A percentile compares a stretch with the other conserved stretches of the same genome.
Conservation (phyloP, 73 alveolate species). For the Halteria grandinella region DNA sequence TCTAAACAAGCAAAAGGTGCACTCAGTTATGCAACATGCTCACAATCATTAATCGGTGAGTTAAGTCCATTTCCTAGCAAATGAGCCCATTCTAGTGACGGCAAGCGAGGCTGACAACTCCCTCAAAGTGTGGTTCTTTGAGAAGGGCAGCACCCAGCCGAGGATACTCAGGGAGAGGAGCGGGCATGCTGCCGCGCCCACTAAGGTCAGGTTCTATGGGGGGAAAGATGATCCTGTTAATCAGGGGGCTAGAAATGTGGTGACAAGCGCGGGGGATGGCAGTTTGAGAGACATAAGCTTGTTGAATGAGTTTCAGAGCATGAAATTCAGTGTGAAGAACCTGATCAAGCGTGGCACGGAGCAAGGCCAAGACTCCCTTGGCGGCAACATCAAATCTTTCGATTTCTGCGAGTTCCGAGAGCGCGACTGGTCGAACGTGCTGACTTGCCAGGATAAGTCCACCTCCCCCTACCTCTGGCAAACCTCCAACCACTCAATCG, state of each 20-base stretch:
- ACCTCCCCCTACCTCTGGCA: slow-evolving; percentile 73
- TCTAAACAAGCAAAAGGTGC: slow-evolving; percentile 81
- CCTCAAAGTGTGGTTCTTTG: slow-evolving; percentile 90
- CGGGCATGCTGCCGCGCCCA: slow-evolving; percentile 85
- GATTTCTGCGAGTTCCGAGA: slow-evolving; percentile 86
- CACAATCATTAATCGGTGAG: slow-evolving; percentile 71
- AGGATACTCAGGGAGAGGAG: slow-evolving; percentile 79
- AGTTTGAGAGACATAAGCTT: slow-evolving; percentile 80
- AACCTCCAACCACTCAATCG: slow-evolving; percentile 69
- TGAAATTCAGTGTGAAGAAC: too few relatives aligned
- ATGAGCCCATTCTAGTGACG: slow-evolving; percentile 81
- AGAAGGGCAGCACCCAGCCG: slow-evolving; percentile 75
- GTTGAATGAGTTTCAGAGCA: slow-evolving; percentile 87
- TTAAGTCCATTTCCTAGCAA: slow-evolving; percentile 75
- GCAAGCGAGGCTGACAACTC: slow-evolving; percentile 89
- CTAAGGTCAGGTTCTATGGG: slow-evolving; percentile 83
- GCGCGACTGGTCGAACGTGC: slow-evolving; percentile 92
- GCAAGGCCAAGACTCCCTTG: slow-evolving; percentile 35
- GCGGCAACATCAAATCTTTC: slow-evolving; percentile 60
- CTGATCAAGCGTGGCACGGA: too few relatives aligned
- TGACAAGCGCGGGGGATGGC: slow-evolving; percentile 81
- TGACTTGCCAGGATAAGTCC: slow-evolving; percentile 73
- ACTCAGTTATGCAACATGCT: slow-evolving; percentile 70
- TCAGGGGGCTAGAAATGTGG: slow-evolving; percentile 65
- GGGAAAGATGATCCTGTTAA: slow-evolving; percentile 76